A percentile compares a stretch with the other conserved stretches of the same genome.
These are phyloP conservation scores for Chaetomiaceae sp. DNA, from an alignment of 2,329 filamentous ascomycete genomes.

Conservation along the genomic window DNA sequence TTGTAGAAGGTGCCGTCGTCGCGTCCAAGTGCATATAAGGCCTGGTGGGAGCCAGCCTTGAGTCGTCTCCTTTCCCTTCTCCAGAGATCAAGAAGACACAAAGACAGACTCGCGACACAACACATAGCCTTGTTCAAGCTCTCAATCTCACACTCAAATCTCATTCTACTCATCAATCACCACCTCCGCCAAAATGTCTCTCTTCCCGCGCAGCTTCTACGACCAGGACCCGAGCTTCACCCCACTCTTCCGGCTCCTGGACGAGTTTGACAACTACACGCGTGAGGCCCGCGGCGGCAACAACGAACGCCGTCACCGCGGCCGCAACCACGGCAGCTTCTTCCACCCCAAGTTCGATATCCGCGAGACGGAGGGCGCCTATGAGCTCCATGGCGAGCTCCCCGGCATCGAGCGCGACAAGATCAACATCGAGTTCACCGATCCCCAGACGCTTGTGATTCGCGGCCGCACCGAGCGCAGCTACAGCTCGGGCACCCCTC, in stretches of 20 bases:
- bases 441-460: constrained; percentile 67
- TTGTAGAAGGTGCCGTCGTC: constrained; percentile 5
- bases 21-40: background rate
- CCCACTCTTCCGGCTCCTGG: constrained; percentile 59
- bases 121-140: background rate
- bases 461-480: constrained; percentile 64
- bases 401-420: constrained; percentile 71
- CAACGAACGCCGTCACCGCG: constrained; percentile 17
- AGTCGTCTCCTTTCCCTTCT: background rate
- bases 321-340: constrained; percentile 38
- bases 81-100: background rate
- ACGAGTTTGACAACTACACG: constrained; percentile 58
- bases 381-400: constrained; percentile 77
- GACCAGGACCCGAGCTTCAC: constrained; percentile 47
- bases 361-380: constrained; percentile 62
- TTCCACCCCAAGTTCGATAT: constrained; percentile 79
- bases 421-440: constrained; percentile 73
- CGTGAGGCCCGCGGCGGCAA: constrained; percentile 31
- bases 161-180: constrained; percentile 24
- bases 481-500: constrained; percentile 51
- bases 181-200: constrained; percentile 49
- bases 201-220: constrained; percentile 54
- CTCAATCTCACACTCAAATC: background rate
- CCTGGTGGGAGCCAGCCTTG: background rate
- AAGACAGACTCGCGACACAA: background rate